Conservation (phyloP, 2,329 filamentous ascomycete species). For the Neobulgaria alba region DNA sequence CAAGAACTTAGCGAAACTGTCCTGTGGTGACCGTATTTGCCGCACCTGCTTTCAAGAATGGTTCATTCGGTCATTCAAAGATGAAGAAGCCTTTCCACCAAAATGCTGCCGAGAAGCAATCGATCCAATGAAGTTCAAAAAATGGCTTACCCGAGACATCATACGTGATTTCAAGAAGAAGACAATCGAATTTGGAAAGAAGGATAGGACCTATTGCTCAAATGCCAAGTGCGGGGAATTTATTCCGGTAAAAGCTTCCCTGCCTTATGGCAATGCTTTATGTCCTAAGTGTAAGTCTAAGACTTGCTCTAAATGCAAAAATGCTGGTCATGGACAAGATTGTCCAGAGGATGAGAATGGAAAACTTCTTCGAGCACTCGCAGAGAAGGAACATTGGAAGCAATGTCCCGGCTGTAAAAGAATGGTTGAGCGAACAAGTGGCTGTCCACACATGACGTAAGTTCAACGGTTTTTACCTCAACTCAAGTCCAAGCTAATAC, state of each 20-base stretch:
- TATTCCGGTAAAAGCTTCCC: slow-evolving; percentile 30
- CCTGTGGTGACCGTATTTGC: slow-evolving; percentile 43
- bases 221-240: slow-evolving; percentile 35
- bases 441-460: slow-evolving; percentile 47
- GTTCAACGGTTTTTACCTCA: slow-evolving; percentile 18
- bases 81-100: slow-evolving; percentile 45
- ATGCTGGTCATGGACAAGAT: slow-evolving; percentile 32
- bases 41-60: slow-evolving; percentile 35
- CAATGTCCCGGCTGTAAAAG: slow-evolving; percentile 37
- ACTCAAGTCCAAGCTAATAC: background rate
- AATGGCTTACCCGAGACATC: background rate
- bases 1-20: background rate
- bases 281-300: slow-evolving; percentile 33
- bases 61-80: slow-evolving; percentile 34
- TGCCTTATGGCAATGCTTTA: slow-evolving; percentile 24
- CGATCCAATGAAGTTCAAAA: background rate
- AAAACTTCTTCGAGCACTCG: slow-evolving; percentile 31
- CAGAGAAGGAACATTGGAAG: slow-evolving; percentile 38
- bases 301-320: slow-evolving; percentile 44
- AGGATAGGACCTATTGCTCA: slow-evolving; percentile 41
- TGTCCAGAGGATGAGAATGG: slow-evolving; percentile 36
- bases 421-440: slow-evolving; percentile 35
- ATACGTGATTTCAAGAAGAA: slow-evolving; percentile 32
- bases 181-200: slow-evolving; percentile 37
- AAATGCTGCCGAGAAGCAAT: slow-evolving; percentile 40